Evolutionary conservation across 1,284 basidiomycete genomes (phyloP), one percentile per base, ranked within the genome.

Genomic region (Ceraceosorus guamensis): DNA sequence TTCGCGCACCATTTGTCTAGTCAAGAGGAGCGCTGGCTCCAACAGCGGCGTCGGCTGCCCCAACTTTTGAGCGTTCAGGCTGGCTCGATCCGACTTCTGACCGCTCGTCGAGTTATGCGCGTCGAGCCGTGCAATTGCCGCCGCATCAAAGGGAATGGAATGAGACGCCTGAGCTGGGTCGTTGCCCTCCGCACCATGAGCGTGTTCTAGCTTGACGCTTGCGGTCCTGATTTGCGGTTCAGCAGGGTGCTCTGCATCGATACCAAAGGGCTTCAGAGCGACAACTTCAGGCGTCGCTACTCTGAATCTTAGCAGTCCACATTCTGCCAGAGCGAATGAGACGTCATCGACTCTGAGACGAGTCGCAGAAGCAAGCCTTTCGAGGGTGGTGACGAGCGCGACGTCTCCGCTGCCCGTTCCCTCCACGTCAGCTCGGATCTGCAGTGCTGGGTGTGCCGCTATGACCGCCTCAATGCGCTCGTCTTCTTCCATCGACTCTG

Each of bases 261-360:
- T 24, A 24, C 24, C 24, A 24, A 24, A 24, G 24, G 24, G 24
- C 24, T 24, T 24, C 24, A 24, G 24, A 24, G 24, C 24, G 24
- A 24, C 24, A 24, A 24, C 24, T 24, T 24, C 24, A 3, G 24
- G 3, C 24, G 24, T 24, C 8, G 49, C 48, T 5, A 30, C 34
- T 2, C 77, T 77, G 44, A 80, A 77, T 50, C 77, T 78, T 16
- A 95, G 79, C 55, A 97, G 79, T 14, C 91, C 90, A 53, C 87
- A 86, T 73, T 95, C 90, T 54, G 87, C 85, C 54, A 97, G 78
- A 1, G 91, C 87, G 74, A 91, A 89, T 0, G 89, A 86, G 0
- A 86, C 83, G 72, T 97, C 92, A 62, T 96, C 91, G 0, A 84
- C 76, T 2, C 89, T 82, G 53, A 97, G 78, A 76, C 88, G 85